Evolutionary conservation across 257 asterid genomes (phyloP).

Genomic region (Solanum virginianum): DNA sequence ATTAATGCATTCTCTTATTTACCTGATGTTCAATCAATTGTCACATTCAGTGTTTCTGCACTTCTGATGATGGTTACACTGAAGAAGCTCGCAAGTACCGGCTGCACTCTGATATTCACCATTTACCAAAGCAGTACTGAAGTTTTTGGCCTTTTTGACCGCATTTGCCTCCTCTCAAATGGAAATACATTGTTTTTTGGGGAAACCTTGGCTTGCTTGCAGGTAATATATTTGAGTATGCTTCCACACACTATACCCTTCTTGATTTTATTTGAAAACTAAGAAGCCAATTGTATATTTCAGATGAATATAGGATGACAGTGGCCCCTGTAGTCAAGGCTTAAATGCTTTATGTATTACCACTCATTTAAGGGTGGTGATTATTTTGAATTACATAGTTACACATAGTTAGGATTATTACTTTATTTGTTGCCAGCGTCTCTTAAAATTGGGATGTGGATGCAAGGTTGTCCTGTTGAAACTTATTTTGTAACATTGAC

Average conservation of each 20-base stretch:
- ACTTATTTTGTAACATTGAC: not conserved
- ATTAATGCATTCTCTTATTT: not conserved
- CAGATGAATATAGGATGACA: not conserved
- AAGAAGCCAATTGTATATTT: not conserved
- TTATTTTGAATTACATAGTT: not conserved
- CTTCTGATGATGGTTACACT: slow-evolving; percentile 97
- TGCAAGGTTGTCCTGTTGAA: not conserved
- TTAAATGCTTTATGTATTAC: not conserved
- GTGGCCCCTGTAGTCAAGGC: not conserved
- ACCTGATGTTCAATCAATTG: not conserved
- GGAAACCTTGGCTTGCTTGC: slow-evolving; percentile 96
- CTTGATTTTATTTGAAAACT: not conserved
- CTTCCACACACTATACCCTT: not conserved
- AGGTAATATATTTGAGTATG: slow-evolving; percentile 40
- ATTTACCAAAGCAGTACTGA: slow-evolving; percentile 97
- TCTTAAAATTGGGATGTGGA: not conserved
- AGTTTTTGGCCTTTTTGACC: slow-evolving; percentile 97
- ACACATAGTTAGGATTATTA: not conserved
- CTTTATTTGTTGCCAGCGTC: not conserved
- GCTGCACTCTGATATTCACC: slow-evolving; percentile 93
- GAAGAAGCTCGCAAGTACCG: slow-evolving; percentile 96
- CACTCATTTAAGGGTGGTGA: not conserved
- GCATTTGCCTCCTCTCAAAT: slow-evolving; percentile 95
- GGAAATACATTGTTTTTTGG: slow-evolving; percentile 98
- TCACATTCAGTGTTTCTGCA: slow-evolving; percentile 75